Evolutionary conservation across 1,284 basidiomycete species (phyloP).

Genomic region (Rhizoctonia solani): DNA sequence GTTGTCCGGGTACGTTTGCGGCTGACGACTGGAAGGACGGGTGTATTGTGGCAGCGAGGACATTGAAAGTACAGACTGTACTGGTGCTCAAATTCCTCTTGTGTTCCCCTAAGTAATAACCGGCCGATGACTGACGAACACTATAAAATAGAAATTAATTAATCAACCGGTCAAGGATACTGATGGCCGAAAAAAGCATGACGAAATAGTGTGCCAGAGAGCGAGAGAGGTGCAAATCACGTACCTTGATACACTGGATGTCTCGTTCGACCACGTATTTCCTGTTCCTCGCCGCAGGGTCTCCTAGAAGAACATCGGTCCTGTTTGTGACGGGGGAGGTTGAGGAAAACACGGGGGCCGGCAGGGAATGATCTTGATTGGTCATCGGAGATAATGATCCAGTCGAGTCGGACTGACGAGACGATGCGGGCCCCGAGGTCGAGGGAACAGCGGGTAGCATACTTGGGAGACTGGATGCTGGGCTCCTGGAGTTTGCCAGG

Average conservation of each 20-base stretch:
- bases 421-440: conserved; percentile 23
- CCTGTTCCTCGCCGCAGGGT: conserved; percentile 13
- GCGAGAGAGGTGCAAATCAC: background rate
- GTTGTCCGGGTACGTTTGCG: conserved; percentile 37
- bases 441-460: conserved; percentile 22
- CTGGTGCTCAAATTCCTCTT: conserved; percentile 33
- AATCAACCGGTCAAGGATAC: background rate
- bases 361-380: conserved; percentile 13
- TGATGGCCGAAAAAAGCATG: background rate
- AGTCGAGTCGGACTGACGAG: conserved; percentile 18
- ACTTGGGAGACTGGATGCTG: conserved; percentile 12
- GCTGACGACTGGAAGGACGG: conserved; percentile 19
- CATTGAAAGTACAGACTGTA: conserved; percentile 38
- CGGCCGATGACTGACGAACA: conserved; percentile 35
- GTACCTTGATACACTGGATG: conserved; percentile 27
- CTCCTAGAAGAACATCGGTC: background rate
- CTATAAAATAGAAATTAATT: conserved; percentile 9
- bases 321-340: conserved; percentile 12
- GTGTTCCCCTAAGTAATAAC: conserved; percentile 36
- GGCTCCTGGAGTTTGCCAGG: conserved; percentile 23
- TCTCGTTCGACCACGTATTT: conserved; percentile 28
- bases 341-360: conserved; percentile 17
- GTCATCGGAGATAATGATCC: conserved; percentile 16
- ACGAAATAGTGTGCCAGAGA: background rate
- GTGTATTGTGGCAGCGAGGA: conserved; percentile 30